Evolutionary conservation across 805 yeast genomes (phyloP).

Genomic region (Metschnikowia gruessii): DNA sequence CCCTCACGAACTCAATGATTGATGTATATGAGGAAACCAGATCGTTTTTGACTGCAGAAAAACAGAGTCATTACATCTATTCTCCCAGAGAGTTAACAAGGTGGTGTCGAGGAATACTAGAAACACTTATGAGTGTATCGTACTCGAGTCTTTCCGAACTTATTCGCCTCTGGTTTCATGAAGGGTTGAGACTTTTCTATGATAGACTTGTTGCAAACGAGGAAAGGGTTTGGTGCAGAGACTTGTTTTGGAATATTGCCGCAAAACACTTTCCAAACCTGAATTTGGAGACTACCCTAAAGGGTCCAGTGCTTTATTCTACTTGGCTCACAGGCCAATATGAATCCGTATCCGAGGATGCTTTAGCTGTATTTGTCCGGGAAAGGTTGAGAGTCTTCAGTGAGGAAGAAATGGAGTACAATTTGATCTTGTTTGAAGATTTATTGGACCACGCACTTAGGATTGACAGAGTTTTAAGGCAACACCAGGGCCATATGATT

Average conservation of each 20-base stretch:
- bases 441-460: constrained; percentile 71
- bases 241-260: constrained; percentile 32
- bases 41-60: constrained; percentile 32
- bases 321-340: constrained; percentile 72
- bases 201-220: constrained; percentile 57
- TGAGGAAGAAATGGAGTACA: constrained; percentile 70
- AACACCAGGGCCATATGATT: constrained; percentile 87
- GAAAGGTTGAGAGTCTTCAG: constrained; percentile 68
- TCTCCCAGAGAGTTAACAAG: constrained; percentile 91
- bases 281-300: constrained; percentile 33
- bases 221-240: constrained; percentile 51
- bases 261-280: constrained; percentile 45
- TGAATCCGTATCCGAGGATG: constrained; percentile 48
- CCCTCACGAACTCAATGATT: constrained; percentile 65
- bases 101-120: constrained; percentile 75
- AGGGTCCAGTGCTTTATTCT: constrained; percentile 61
- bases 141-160: constrained; percentile 38
- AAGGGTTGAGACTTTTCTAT: constrained; percentile 70
- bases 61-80: constrained; percentile 63
- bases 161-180: constrained; percentile 74
- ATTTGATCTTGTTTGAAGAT: constrained; percentile 63
- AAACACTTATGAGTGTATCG: constrained; percentile 41
- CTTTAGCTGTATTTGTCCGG: constrained; percentile 51
- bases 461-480: constrained; percentile 77
- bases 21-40: constrained; percentile 51